Evolutionary conservation across 2,329 filamentous ascomycete genomes (phyloP), one percentile per base, ranked within the genome.

Genomic region (Cytospora mali): DNA sequence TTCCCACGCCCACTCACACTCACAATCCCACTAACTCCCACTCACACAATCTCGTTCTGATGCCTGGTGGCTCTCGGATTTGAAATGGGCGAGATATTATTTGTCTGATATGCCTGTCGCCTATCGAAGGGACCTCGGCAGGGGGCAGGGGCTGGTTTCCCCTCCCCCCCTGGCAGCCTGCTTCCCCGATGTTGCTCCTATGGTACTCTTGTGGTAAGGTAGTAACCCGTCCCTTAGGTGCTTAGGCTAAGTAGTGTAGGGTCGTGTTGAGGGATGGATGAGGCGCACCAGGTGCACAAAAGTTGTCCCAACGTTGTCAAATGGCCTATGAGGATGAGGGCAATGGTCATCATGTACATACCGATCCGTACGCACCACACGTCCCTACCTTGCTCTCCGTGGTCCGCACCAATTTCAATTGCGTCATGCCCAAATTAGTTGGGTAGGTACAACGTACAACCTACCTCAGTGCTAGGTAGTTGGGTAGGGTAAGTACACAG

Each of bases 11-110:
- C 7, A 6, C 29, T 10, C 29, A 31, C 29, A 31, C 29, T 31
- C 13, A 3, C 29, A 2, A 11, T 31, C 7, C 29, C 29, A 11
- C 9, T 2, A 7, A 31, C 3, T 39, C 14, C 6, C 35, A 39
- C 13, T 18, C 14, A 16, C 14, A 31, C 35, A 4, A 39, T 18
- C 39, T n/a, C 39, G 33, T 13, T 57, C 18, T 49, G 33, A 35
- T 46, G 48, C 11, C 46, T 25, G 25, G 35, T 52, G 48, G 18
- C 16, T 16, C 10, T 31, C 13, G 49, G 64, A 60, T 65, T 65
- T 61, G 61, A 63, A 65, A 65, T 65, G 39, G 52, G 51, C 39
- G 56, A 9, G 31, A 21, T 65, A 50, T 65, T 48, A 65, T 65
- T 65, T 59, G 64, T 42, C 28, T 60, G 55, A 25, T 27, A n/a